Base-by-base conservation (phyloP, 1,284 basidiomycete genomes). In the Chiua sp. region DNA sequence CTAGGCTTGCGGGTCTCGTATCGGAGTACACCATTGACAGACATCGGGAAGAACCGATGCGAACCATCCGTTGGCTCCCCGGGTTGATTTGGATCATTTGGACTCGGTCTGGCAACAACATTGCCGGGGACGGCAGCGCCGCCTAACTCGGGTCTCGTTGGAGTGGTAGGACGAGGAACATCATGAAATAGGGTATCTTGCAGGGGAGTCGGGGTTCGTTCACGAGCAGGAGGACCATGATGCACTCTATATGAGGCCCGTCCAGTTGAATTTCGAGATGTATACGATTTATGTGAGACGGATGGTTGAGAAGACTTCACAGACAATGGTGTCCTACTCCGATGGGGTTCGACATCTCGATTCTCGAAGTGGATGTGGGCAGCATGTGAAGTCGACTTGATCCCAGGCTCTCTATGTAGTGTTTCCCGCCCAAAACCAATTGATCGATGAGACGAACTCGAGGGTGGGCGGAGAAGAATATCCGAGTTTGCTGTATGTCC, bases 231-330 rank as follows among this genome's bases (percentile, higher is more conserved):
- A 16, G 63, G 57, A 1, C 68, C 72, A 33, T 3, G 68, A 55
- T 75, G 54, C 10, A 51, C 55, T 48, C 69, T 68, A 53, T 73
- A 74, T 20, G 68, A 72, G 2, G 60, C 53, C 32, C 73, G 65
- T 12, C 69, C 72, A 7, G 20, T 20, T 5, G 73, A 69, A 20
- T 32, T 51, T 53, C 50, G 47, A 63, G 72, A 71, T 26, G 37
- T 47, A 18, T 1, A 28, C 7, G 72, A 73, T 11, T 23, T 62
- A 30, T 55, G 62, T 13, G 72, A 70, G 20, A 30, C 20, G 1
- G 68, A 67, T 0, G 15, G 5, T 37, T 46, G 61, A 15, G 72
- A 7, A n/a, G 67, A 68, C 22, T 47, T 61, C 13, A 30, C 23
- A 35, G 65, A 72, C 23, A 30, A 26, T 7, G 63, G 59, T 11